Evolutionary conservation across 805 yeast species (phyloP), one percentile per base, ranked within the genome.

Genomic region (Tetrapisispora nanseiensis): DNA sequence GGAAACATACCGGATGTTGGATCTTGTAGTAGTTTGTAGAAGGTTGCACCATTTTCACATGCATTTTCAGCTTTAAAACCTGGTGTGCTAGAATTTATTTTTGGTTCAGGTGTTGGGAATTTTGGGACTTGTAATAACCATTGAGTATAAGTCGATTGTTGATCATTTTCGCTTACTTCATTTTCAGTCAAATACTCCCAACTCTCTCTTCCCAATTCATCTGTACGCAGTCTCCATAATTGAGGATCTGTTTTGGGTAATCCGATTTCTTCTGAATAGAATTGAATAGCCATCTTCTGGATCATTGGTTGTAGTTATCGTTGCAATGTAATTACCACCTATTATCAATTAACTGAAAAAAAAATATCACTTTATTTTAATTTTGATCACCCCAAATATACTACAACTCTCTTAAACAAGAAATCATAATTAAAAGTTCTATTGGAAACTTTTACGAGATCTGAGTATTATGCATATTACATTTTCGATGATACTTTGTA

Each of bases 1-100:
- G 97, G 96, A 65, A 90, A 85, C 7, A 79, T 76, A 0, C 98
- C 99, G n/a, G 80, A 74, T 1, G 67, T 62, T 21, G 73, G 71
- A 42, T 83, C 90, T 58, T 92, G 97, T n/a, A 90, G 53, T 7
- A 69, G 56, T 23, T 72, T 56, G 41, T 85, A 74, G 55, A 85
- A 87, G 2, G 72, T 68, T 3, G 89, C 90, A 18, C 90, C 92
- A 49, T 83, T 80, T 33, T 69, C 60, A 1, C 89, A 82, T 4
- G 94, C 76, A 34, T 80, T 78, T 27, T 61, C 59, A 0, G 86
- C 75, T 0, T 72, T 68, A 37, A 63, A 42, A 16, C 44, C 35
- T 10, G 39, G 37, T 6, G 52, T 46, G 1, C 59, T 57, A 23
- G 46, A 39, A 18, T 41, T 39, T 3, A 62, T 62, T 15, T 48